Conservation (phyloP, 2,329 filamentous ascomycete species). For the Curvularia spicifera region DNA sequence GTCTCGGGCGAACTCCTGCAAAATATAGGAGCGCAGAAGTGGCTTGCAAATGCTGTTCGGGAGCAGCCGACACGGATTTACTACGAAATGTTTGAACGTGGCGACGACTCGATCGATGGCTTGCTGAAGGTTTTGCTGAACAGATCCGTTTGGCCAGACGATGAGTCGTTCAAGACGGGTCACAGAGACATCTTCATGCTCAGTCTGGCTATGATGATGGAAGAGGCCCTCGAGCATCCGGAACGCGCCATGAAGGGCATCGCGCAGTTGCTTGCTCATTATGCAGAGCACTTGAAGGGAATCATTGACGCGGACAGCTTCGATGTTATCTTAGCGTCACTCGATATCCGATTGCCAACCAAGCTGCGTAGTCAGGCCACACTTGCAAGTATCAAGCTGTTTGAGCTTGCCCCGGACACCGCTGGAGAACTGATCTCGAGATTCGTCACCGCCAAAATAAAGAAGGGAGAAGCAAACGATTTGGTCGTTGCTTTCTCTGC, state of each 20-base stretch:
- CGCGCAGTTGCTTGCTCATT: conserved; percentile 63
- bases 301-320: conserved; percentile 77
- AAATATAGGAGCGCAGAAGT: conserved; percentile 47
- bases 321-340: conserved; percentile 82
- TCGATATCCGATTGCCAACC: conserved; percentile 81
- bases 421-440: conserved; percentile 73
- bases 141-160: conserved; percentile 50
- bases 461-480: conserved; percentile 81
- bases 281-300: conserved; percentile 60
- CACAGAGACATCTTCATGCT: conserved; percentile 71
- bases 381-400: conserved; percentile 80
- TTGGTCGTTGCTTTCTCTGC: conserved; percentile 92
- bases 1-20: conserved; percentile 49
- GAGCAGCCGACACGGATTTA: conserved; percentile 53
- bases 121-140: conserved; percentile 54
- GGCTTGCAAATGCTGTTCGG: conserved; percentile 48
- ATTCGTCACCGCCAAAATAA: conserved; percentile 76
- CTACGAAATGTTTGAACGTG: conserved; percentile 53
- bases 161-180: conserved; percentile 54
- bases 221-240: conserved; percentile 78
- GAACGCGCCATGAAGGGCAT: conserved; percentile 67
- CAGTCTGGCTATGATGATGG: conserved; percentile 86
- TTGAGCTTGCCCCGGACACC: conserved; percentile 75
- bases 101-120: conserved; percentile 55
- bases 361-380: conserved; percentile 81